Evolutionary conservation across 164 flowering plant species (phyloP), one percentile per base, ranked within the genome.

Genomic region (Macadamia tetraphylla): DNA sequence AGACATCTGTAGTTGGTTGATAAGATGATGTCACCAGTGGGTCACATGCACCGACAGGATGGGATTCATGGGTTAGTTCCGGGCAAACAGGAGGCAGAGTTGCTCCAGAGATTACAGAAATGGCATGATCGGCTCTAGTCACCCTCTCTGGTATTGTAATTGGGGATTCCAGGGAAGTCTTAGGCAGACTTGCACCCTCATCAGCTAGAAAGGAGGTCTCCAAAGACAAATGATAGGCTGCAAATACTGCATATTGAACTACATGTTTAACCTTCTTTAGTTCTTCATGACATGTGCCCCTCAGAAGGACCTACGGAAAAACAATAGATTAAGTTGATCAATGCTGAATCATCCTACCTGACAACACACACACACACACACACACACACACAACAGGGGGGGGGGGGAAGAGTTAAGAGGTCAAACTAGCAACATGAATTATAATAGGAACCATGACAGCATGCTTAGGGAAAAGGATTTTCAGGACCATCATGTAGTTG

Each of bases 151-250:
- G 88, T 63, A 86, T 80, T 67, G 86, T 82, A 53, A 88, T 73
- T 68, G 88, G 85, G 67, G 88, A 63, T 29, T 79, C 73, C 64
- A 86, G 70, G 3, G 87, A 85, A 48, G 86, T 75, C 65, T 86
- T 88, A 51, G 94, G 90, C 52, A 88, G 75, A 61, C 86, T 79
- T 55, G 90, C 94, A 62, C 92, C 90, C 79, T 89, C 92, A 76
- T 89, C 92, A 61, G 92, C 94, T 71, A 87, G 94, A 76, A 89
- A 89, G 65, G 87, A 89, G 48, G 92, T 89, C 80, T 89, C 94
- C 67, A 86, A 49, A 67, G 88, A 90, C 82, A 89, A 81, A 73
- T 89, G 94, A 76, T 89, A 87, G 32, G 94, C 94, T 8, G 92
- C 94, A 78, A 89, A 89, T 60, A 89, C 67, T 49, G 87, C 87